Conservation (phyloP, 2,329 filamentous ascomycete genomes). For the Myotisia sp. region DNA sequence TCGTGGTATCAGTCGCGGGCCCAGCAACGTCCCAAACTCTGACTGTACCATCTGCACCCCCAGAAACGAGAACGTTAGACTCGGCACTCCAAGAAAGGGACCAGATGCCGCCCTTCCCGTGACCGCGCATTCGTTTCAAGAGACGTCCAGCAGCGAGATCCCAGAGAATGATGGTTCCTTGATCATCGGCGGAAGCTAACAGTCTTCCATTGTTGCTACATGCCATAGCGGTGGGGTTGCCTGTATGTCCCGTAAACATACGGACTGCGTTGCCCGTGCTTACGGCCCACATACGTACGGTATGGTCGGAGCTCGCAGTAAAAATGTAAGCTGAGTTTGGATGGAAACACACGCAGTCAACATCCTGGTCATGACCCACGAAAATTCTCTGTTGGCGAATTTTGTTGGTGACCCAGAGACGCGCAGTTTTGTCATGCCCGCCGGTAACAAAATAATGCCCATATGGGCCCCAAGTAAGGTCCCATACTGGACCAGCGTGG, state of each 20-base stretch:
- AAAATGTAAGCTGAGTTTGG: conserved; percentile 90
- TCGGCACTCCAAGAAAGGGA: conserved; percentile 88
- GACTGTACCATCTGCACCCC: conserved; percentile 82
- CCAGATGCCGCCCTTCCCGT: conserved; percentile 87
- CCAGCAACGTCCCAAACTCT: conserved; percentile 83
- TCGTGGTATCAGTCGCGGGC: conserved; percentile 46
- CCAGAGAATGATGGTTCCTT: conserved; percentile 88
- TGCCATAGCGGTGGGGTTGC: conserved; percentile 70
- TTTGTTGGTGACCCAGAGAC: conserved; percentile 85
- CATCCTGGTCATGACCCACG: conserved; percentile 81
- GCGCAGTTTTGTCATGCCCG: conserved; percentile 77
- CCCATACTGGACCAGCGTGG: conserved; percentile 79
- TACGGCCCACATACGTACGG: conserved; percentile 95
- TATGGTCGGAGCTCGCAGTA: conserved; percentile 83
- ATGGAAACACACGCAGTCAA: conserved; percentile 88
- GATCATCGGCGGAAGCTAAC: conserved; percentile 77
- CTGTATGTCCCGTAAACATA: conserved; percentile 80
- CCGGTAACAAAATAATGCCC: conserved; percentile 89
- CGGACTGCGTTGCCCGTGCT: conserved; percentile 73
- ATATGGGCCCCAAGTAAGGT: conserved; percentile 77
- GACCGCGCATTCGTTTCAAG: conserved; percentile 85
- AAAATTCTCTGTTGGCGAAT: conserved; percentile 78
- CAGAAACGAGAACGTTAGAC: conserved; percentile 76
- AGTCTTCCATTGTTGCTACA: conserved; percentile 80
- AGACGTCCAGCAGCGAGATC: conserved; percentile 73